Base-by-base conservation (phyloP, 1,284 basidiomycete genomes). In the Ustilago esculenta region DNA sequence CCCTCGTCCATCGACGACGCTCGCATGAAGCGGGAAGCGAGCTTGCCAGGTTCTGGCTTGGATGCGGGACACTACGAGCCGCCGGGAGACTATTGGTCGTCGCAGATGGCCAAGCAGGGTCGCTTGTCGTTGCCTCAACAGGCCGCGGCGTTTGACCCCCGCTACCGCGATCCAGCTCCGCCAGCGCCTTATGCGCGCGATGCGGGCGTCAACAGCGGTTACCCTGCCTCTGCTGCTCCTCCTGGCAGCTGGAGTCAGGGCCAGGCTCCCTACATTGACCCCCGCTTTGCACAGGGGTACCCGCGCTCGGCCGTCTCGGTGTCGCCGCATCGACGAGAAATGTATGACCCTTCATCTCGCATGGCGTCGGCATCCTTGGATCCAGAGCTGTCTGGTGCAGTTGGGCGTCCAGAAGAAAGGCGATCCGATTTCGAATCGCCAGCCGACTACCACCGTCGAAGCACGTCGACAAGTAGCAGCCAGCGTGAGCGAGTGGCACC, bases 61-160 rank as follows among this genome's bases (percentile, higher is more conserved):
- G 68, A 71, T 23, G 29, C 49, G 3, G 42, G 18, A 7, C 68
- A 46, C 18, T 72, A 63, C 39, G 69, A 72, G 17, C 36, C 49
- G 1, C 51, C 63, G 2, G 47, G 42, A 27, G 69, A 72, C 34
- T 72, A 59, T 45, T 72, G 69, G 69, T 52, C 69, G 7, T 36
- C 64, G 18, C 61, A 67, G 29, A 52, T 64, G 44, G n/a, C n/a
- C n/a, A 52, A 56, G 40, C 63, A 72, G 37, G 58, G 52, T 33
- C 63, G 69, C n/a, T 39, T 72, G 40, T 67, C 63, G n/a, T 42
- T 72, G 20, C 55, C 69, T 17, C 64, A 63, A 17, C 44, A 42
- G 17, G 34, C 23, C 9, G 37, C 34, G 15, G 10, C 52, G 11
- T 53, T 60, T 39, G 60, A 64, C 17, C 48, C 59, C 37, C 61